Conservation (phyloP, 768 basidiomycete species). For the Mycena alexandri region DNA sequence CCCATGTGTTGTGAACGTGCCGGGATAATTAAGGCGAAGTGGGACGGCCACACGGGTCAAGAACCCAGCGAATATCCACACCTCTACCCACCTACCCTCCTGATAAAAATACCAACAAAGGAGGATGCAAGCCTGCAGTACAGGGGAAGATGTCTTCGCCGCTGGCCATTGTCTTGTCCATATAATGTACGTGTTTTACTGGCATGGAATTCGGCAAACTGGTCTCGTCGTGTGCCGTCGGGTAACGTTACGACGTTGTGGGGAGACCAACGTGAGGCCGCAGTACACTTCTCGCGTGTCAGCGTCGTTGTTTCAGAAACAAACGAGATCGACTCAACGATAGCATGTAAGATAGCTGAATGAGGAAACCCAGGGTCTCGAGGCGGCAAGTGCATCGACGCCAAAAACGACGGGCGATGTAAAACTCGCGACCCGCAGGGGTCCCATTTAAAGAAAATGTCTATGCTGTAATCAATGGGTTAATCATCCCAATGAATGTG, state of each 20-base stretch:
- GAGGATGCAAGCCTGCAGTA: conserved; percentile 88
- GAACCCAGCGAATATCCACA: conserved; percentile 92
- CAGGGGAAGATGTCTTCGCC: conserved; percentile 89
- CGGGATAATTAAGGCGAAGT: conserved; percentile 86
- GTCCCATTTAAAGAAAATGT: conserved; percentile 90
- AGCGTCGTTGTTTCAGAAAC: conserved; percentile 9
- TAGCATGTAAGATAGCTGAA: conserved; percentile 91
- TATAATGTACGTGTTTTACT: conserved; percentile 89
- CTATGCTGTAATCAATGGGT: conserved; percentile 65
- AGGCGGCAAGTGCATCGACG: conserved; percentile 84
- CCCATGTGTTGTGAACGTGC: conserved; percentile 80
- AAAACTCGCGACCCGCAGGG: conserved; percentile 89
- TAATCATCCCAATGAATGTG: conserved; percentile 17
- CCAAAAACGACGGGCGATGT: conserved; percentile 83
- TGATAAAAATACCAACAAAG: conserved; percentile 94
- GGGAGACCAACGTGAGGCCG: conserved; percentile 86
- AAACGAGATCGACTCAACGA: conserved; percentile 61
- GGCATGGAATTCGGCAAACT: conserved; percentile 89
- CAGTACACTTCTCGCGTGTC: conserved; percentile 71
- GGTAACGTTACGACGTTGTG: conserved; percentile 74
- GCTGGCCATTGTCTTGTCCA: conserved; percentile 91
- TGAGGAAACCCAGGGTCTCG: conserved; percentile 89
- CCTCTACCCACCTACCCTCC: conserved; percentile 91
- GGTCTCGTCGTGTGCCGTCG: conserved; percentile 84
- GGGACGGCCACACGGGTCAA: conserved; percentile 87